phyloP scores from a whole-genome alignment of 805 yeast species.

The Barnettozyma wickerhamii region DNA sequence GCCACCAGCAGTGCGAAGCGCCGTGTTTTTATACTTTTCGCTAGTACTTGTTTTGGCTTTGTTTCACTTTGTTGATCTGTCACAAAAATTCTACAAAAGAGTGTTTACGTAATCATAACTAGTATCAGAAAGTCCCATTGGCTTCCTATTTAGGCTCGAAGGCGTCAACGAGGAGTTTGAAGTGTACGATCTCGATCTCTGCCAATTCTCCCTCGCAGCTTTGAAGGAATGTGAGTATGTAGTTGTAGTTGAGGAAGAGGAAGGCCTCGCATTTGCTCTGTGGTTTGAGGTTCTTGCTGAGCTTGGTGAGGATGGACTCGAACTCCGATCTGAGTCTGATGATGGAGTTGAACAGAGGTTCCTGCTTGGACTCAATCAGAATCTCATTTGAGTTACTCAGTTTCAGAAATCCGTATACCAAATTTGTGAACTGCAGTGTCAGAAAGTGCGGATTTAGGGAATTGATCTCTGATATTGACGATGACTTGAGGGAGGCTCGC shows the following conservation, averaged over 20 bases:
- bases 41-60: too few species aligned
- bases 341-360: conserved; percentile 71
- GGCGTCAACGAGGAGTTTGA: conserved; percentile 40
- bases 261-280: conserved; percentile 53
- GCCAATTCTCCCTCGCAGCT: conserved; percentile 42
- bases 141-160: conserved; percentile 17
- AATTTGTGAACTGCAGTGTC: conserved; percentile 76
- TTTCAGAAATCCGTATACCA: conserved; percentile 65
- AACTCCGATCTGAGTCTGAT: conserved; percentile 71
- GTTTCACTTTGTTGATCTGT: too few species aligned
- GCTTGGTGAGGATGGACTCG: conserved; percentile 71
- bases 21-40: too few species aligned
- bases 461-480: conserved; percentile 27
- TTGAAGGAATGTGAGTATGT: conserved; percentile 22
- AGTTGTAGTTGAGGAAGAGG: conserved; percentile 50
- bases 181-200: conserved; percentile 39
- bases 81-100: too few species aligned
- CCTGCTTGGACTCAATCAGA: conserved; percentile 36
- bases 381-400: conserved; percentile 36
- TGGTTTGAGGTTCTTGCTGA: conserved; percentile 46
- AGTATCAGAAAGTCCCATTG: too few species aligned
- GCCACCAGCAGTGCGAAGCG: too few species aligned
- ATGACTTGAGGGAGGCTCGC: conserved; percentile 36
- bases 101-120: too few species aligned
- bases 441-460: conserved; percentile 49